Conservation (phyloP, 2,329 filamentous ascomycete species). For the Apiospora marii region DNA sequence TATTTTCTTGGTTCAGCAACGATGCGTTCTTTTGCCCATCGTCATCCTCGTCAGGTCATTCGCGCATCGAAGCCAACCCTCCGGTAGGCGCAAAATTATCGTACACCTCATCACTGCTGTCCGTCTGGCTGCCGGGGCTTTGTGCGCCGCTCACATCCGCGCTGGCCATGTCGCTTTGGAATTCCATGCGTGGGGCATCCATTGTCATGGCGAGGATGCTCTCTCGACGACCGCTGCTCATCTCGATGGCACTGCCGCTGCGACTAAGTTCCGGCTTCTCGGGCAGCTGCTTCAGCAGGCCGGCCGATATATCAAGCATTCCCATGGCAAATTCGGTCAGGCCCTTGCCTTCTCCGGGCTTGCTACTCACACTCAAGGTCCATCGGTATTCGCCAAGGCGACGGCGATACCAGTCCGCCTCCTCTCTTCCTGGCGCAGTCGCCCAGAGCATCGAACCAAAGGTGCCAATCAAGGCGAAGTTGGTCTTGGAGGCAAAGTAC, state of each 20-base stretch:
- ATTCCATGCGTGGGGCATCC: conserved; percentile 38
- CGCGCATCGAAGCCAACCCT: conserved; percentile 42
- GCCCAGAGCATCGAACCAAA: conserved; percentile 92
- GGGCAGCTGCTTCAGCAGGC: conserved; percentile 72
- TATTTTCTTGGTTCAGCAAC: not conserved
- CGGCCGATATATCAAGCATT: conserved; percentile 77
- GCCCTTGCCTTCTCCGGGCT: conserved; percentile 67
- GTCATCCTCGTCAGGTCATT: conserved; percentile 17
- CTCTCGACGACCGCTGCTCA: conserved; percentile 48
- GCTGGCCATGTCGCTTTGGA: conserved; percentile 54
- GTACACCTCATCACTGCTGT: conserved; percentile 66
- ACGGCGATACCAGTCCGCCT: conserved; percentile 90
- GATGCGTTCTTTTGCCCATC: not conserved
- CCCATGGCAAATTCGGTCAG: conserved; percentile 77
- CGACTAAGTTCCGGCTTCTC: conserved; percentile 74
- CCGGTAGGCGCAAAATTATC: conserved; percentile 50
- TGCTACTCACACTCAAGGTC: conserved; percentile 87
- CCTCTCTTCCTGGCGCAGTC: conserved; percentile 84
- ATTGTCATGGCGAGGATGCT: conserved; percentile 41
- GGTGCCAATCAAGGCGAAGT: conserved; percentile 93
- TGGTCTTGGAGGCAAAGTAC: conserved; percentile 87
- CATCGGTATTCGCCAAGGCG: conserved; percentile 90
- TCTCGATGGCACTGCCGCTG: conserved; percentile 58
- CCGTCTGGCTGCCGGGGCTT: conserved; percentile 57
- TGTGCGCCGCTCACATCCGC: conserved; percentile 59